phyloP scores from a whole-genome alignment of 2,329 filamentous ascomycete genomes.

The Sporothrix phasma region DNA sequence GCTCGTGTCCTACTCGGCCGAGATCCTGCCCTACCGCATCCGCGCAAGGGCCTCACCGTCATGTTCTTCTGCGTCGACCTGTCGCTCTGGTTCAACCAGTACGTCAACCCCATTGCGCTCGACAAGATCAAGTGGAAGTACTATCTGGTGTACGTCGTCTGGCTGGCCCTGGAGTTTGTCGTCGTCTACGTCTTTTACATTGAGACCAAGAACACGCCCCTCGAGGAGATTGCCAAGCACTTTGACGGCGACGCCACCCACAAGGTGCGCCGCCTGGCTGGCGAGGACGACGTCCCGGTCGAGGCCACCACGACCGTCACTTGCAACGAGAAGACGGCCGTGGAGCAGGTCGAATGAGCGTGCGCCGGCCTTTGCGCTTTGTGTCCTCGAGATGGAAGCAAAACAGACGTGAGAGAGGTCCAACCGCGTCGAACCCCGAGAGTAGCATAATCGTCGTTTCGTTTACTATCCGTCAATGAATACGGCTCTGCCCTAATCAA shows the following conservation, averaged over 20 bases:
- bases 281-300: constrained; percentile 9
- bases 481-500: too few species aligned
- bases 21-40: constrained; percentile 24
- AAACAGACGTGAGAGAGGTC: too few species aligned
- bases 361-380: too few species aligned
- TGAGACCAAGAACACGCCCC: constrained; percentile 52
- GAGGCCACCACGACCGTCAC: neutral
- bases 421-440: too few species aligned
- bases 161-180: constrained; percentile 32
- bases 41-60: constrained; percentile 32
- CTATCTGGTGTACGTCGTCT: constrained; percentile 35
- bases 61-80: constrained; percentile 36
- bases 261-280: constrained; percentile 17
- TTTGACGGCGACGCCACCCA: constrained; percentile 16
- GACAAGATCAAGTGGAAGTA: constrained; percentile 33
- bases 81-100: constrained; percentile 29
- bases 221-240: constrained; percentile 17
- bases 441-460: too few species aligned
- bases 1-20: constrained; percentile 22
- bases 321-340: constrained; percentile 12
- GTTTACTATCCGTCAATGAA: too few species aligned
- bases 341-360: constrained; percentile 1
- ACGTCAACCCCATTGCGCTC: constrained; percentile 35
- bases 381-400: too few species aligned
- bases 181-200: constrained; percentile 74